A percentile compares a stretch with the other conserved stretches of the same genome.
Conservation (phyloP, 2,329 filamentous ascomycete species). For the Penicillium janthinellum region DNA sequence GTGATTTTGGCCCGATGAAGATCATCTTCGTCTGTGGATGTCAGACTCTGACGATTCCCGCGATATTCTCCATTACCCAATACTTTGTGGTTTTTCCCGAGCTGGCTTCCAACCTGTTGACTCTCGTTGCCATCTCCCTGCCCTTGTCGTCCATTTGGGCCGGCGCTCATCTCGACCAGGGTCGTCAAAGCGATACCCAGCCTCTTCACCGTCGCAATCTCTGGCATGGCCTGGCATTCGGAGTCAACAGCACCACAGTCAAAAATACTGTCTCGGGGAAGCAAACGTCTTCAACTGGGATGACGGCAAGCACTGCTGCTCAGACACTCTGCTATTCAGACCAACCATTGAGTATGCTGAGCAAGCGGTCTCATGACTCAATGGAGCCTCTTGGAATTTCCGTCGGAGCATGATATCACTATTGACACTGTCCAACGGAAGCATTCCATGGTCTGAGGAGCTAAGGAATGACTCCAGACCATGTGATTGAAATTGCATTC, state of each 20-base stretch:
- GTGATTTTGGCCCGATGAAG: conserved; percentile 65
- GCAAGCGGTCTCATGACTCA: conserved; percentile 21
- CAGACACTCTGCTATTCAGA: conserved; percentile 34
- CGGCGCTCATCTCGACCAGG: conserved; percentile 38
- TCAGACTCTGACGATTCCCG: conserved; percentile 67
- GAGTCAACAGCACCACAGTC: conserved; percentile 8
- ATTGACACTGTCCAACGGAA: conserved; percentile 22
- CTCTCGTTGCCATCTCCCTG: conserved; percentile 63
- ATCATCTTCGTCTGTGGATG: conserved; percentile 69
- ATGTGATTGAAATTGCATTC: background rate
- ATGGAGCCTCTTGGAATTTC: conserved; percentile 28
- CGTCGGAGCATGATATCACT: conserved; percentile 36
- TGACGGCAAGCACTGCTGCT: conserved; percentile 20
- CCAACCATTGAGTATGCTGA: conserved; percentile 15
- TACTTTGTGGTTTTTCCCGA: conserved; percentile 56
- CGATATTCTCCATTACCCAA: conserved; percentile 62
- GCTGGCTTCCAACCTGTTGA: conserved; percentile 57
- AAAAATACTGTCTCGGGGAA: conserved; percentile 13
- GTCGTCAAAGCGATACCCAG: conserved; percentile 7
- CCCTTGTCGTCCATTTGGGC: conserved; percentile 71
- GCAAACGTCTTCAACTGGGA: conserved; percentile 13
- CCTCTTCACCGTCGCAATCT: conserved; percentile 26
- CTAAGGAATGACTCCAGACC: background rate
- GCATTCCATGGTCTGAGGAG: conserved; percentile 14
- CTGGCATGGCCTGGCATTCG: conserved; percentile 31